Conservation (phyloP, 2,329 filamentous ascomycete species). For the Aspergillus sp. region DNA sequence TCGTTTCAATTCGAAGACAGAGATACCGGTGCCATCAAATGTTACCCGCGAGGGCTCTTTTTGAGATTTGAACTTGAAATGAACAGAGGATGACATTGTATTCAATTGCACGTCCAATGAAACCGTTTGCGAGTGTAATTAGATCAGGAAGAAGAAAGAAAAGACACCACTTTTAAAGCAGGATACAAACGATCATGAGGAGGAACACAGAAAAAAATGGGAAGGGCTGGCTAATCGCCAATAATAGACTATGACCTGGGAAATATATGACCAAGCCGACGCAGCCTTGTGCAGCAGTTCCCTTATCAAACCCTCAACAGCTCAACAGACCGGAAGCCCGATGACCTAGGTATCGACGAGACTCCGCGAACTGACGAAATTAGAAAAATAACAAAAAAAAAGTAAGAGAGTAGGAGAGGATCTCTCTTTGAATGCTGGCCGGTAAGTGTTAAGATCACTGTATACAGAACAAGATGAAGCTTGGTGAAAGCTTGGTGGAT, state of each 20-base stretch:
- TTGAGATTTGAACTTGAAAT: constrained; percentile 99
- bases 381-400: constrained; percentile 6
- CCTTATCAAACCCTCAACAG: constrained; percentile 1
- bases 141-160: constrained; percentile 20
- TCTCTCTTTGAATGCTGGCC: constrained; percentile 21
- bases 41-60: constrained; percentile 91
- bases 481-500: constrained; percentile 24
- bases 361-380: constrained; percentile 20
- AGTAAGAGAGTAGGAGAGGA: too few species aligned
- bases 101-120: constrained; percentile 31
- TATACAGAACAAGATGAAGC: constrained; percentile 27
- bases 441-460: constrained; percentile 23
- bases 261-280: constrained; percentile 2
- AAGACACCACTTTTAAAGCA: constrained; percentile 19
- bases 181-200: constrained; percentile 19
- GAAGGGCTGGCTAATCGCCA: constrained; percentile 10
- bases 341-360: constrained; percentile 18
- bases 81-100: constrained; percentile 90
- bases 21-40: constrained; percentile 96
- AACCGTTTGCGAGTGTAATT: constrained; percentile 21
- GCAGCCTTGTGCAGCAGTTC: constrained; percentile 4
- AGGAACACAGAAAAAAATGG: constrained; percentile 11
- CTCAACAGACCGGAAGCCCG: constrained; percentile 10
- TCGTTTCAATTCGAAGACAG: constrained; percentile 96
- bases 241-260: constrained; percentile 13